Evolutionary conservation across 176 grass and related monocot genomes (phyloP), one percentile per base, ranked within the genome.

Genomic region (Themeda triandra): DNA sequence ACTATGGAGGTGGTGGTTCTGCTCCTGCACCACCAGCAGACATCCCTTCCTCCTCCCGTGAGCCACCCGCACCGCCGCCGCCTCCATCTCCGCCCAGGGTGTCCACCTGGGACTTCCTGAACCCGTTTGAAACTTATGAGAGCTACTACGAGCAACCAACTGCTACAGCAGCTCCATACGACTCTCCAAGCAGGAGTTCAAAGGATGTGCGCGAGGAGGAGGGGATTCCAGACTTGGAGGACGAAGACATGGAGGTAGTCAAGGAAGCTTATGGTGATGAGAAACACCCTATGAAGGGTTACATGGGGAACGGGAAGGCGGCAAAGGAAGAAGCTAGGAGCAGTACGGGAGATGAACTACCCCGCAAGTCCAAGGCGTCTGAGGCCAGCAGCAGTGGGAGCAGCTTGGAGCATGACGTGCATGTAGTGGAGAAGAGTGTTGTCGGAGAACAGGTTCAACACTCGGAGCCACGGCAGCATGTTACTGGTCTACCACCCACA

Each of bases 171-270:
- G 53, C 71, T 36, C 80, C 93, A 46, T 92, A 94, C n/a, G n/a
- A n/a, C 87, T 88, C 92, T 54, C 84, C 93, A 10, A 88, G 96
- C 80, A 82, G 96, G 73, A 99, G 92, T 81, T 99, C 79, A 7
- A 96, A 91, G 75, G 93, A 96, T 36, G 86, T 99, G 46, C 91
- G 97, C 0, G 97, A 99, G 81, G 97, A 96, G 83, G 97, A 99
- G 82, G 97, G 97, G 24, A 99, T 99, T 37, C 97, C 97, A 18
- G 97, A 99, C 70, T 87, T 99, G 81, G 97, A 98, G 86, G 92
- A 95, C 6, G 96, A 98, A 54, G 87, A 92, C 53, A 91, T 69
- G 48, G 97, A 92, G 86, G 86, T 99, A 31, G 93, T 99, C 41
- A 99, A 96, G 84, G 91, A 88, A 81, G 92, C 92, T 35, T 95